Evolutionary conservation across 2,329 filamentous ascomycete species (phyloP).

Genomic region (Exophiala spinifera): DNA sequence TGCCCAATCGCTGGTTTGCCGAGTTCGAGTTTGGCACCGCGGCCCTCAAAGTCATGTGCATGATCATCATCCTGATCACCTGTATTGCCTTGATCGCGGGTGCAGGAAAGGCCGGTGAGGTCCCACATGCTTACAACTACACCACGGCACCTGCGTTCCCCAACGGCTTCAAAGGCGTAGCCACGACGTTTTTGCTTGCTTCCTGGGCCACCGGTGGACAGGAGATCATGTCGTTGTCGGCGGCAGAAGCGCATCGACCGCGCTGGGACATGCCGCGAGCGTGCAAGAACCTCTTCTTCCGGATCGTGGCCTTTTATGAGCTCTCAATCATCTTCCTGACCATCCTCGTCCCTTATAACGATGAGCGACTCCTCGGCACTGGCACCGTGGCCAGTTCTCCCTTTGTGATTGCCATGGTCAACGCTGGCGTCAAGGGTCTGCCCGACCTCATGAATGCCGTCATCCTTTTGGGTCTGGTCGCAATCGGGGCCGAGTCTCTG

Average conservation of each 20-base stretch:
- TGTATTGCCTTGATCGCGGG: slow-evolving; percentile 35
- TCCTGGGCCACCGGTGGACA: slow-evolving; percentile 38
- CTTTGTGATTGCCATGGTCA: slow-evolving; percentile 87
- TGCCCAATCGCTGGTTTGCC: slow-evolving; percentile 41
- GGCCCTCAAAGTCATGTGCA: slow-evolving; percentile 35
- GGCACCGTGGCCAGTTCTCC: slow-evolving; percentile 61
- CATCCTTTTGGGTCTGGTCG: slow-evolving; percentile 70
- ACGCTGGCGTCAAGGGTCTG: slow-evolving; percentile 74
- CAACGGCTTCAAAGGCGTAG: slow-evolving; percentile 37
- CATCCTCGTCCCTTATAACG: slow-evolving; percentile 56
- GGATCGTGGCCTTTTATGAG: slow-evolving; percentile 56
- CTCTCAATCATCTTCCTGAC: slow-evolving; percentile 56
- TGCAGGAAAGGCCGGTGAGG: slow-evolving; percentile 26
- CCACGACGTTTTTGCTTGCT: slow-evolving; percentile 36
- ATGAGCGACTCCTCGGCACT: slow-evolving; percentile 49
- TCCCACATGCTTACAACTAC: slow-evolving; percentile 3
- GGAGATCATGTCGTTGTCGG: slow-evolving; percentile 55
- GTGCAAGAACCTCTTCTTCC: slow-evolving; percentile 51
- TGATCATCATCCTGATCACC: slow-evolving; percentile 35
- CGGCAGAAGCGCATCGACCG: slow-evolving; percentile 53
- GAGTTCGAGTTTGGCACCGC: slow-evolving; percentile 9
- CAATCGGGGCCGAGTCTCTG: slow-evolving; percentile 8
- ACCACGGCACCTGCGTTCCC: slow-evolving; percentile 31
- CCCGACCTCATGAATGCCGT: slow-evolving; percentile 87
- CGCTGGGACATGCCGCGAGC: slow-evolving; percentile 52